These are phyloP conservation scores for Zygosaccharomyces bisporus DNA, from an alignment of 805 yeast genomes.

Conservation along the genomic window DNA sequence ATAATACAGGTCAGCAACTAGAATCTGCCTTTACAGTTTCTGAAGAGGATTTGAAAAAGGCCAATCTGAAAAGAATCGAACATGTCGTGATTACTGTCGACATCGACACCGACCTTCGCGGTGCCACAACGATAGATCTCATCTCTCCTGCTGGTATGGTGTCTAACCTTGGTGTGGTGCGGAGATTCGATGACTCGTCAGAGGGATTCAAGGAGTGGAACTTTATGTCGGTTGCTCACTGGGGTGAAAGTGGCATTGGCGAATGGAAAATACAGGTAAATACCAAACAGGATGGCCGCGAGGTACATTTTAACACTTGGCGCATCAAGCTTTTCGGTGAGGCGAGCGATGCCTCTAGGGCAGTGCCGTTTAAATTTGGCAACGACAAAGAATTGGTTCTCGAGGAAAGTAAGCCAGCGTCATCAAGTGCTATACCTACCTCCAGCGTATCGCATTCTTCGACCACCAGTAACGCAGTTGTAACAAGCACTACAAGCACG, in stretches of 20 bases:
- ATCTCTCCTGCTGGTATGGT: conserved; percentile 71
- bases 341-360: conserved; percentile 58
- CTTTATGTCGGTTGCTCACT: conserved; percentile 96
- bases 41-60: conserved; percentile 45
- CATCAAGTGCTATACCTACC: conserved; percentile 1
- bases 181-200: conserved; percentile 53
- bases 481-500: conserved; percentile 7
- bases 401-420: conserved; percentile 20
- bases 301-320: conserved; percentile 58
- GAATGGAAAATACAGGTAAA: conserved; percentile 72
- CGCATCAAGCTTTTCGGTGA: conserved; percentile 81
- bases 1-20: conserved; percentile 25
- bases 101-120: conserved; percentile 62
- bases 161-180: conserved; percentile 67
- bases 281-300: conserved; percentile 40
- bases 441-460: not conserved
- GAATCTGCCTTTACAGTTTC: conserved; percentile 45
- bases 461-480: not conserved
- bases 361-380: conserved; percentile 50
- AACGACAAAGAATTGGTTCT: conserved; percentile 23
- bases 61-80: conserved; percentile 70
- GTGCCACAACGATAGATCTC: conserved; percentile 61
- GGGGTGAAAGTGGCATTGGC: conserved; percentile 94
- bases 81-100: conserved; percentile 82
- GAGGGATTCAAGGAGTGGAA: conserved; percentile 79